Evolutionary conservation across 2,329 filamentous ascomycete species (phyloP), one percentile per base, ranked within the genome.

Genomic region (Fusarium stilboides): DNA sequence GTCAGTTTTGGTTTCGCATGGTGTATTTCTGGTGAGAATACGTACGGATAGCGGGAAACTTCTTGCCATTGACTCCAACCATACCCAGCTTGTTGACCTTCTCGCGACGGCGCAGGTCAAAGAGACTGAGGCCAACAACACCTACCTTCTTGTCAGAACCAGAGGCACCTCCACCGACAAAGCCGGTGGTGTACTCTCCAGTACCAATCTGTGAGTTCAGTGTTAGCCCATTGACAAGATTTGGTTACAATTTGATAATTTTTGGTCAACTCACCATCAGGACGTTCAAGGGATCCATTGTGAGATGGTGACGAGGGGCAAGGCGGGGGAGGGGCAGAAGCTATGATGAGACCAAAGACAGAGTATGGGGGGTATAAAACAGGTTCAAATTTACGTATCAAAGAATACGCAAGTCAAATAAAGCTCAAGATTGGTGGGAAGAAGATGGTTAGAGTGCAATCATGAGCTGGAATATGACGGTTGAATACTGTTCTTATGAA

Each of bases 171-270:
- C 90, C 91, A 60, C 93, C 94, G 59, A 97, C 94, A 74, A 96
- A 98, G 60, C 94, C 94, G 43, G 95, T 98, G 75, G 95, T 98
- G 86, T 98, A 98, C 86, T 98, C 94, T 76, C 94, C 95, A 13
- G 94, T 97, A 70, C 94, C 94, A 62, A 97, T 88, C 92, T 91
- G 64, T 22, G 31, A 31, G n/a, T 17, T 19, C 10, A 6, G 54
- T 51, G 53, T 69, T 54, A 70, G 59, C 22, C 15, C 15, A 26
- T 24, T 33, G 19, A 6, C 17, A 37, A 13, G 12, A 31, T 15
- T n/a, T 26, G 45, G 46, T 46, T 50, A 37, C 22, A 10, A 8
- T 8, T n/a, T 36, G 13, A 9, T 37, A 22, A 17, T 19, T 22
- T 40, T 8, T 24, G 2, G 12, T 20, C 3, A 24, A 42, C 83